These are phyloP conservation scores for Pulveroboletus frians DNA, from an alignment of 768 basidiomycete genomes.

Conservation along the genomic window DNA sequence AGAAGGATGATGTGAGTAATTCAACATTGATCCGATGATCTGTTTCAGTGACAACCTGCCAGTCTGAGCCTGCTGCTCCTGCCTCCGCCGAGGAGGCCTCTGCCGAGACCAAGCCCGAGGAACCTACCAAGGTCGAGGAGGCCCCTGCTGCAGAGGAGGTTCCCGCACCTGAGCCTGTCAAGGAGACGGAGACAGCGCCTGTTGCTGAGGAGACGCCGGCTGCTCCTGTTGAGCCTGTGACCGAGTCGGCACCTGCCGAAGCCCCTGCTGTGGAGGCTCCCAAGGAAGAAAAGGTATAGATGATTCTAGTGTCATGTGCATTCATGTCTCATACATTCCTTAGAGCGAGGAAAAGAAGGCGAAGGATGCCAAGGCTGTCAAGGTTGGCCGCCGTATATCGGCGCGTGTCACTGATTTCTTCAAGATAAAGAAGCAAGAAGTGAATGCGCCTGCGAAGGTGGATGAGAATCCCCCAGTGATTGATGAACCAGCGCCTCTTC, in stretches of 20 bases:
- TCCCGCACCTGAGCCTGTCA: conserved; percentile 50
- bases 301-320: not conserved
- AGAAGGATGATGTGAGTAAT: conserved; percentile 62
- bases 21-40: not conserved
- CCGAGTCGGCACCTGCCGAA: conserved; percentile 32
- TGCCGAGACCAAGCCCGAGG: conserved; percentile 26
- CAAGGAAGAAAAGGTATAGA: conserved; percentile 59
- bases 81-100: conserved; percentile 33
- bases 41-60: not conserved
- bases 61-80: conserved; percentile 33
- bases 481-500: conserved; percentile 75
- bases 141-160: conserved; percentile 29
- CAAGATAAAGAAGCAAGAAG: conserved; percentile 65
- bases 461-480: conserved; percentile 87
- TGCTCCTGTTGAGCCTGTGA: conserved; percentile 22
- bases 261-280: conserved; percentile 33
- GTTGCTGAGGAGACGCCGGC: conserved; percentile 23
- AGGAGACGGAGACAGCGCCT: conserved; percentile 54
- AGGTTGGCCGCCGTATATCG: conserved; percentile 80
- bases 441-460: conserved; percentile 69
- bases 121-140: conserved; percentile 41
- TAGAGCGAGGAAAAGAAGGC: conserved; percentile 47
- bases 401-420: conserved; percentile 79
- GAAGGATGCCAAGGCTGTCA: conserved; percentile 46
- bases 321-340: not conserved